These are phyloP conservation scores for Gnetum montanum DNA, from an alignment of 75 land plant species.

Conservation along the genomic window DNA sequence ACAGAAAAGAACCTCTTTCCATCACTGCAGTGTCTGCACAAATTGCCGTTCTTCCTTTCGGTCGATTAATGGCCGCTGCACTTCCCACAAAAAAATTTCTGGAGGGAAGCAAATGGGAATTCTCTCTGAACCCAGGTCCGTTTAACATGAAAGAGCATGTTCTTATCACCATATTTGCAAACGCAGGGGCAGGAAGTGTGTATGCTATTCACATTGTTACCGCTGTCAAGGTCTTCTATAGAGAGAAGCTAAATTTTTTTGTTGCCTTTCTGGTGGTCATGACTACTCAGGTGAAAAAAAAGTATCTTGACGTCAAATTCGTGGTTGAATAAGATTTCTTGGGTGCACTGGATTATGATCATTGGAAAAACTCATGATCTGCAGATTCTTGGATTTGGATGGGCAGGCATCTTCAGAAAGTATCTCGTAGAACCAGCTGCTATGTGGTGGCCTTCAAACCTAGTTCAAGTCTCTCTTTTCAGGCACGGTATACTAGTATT, in stretches of 20 bases:
- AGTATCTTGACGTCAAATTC: not conserved
- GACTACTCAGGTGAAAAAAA: constrained; percentile 25
- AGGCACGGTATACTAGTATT: constrained; percentile 24
- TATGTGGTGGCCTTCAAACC: constrained; percentile 83
- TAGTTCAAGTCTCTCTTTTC: constrained; percentile 66
- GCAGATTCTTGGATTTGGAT: constrained; percentile 69
- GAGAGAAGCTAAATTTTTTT: constrained; percentile 14
- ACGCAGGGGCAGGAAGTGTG: constrained; percentile 28
- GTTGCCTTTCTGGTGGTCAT: constrained; percentile 12
- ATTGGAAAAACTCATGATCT: not conserved
- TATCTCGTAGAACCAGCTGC: constrained; percentile 58
- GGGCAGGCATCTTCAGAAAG: constrained; percentile 59
- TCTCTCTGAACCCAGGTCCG: constrained; percentile 33
- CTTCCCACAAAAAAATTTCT: constrained; percentile 15
- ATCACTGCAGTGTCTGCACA: constrained; percentile 52
- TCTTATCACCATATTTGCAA: constrained; percentile 36
- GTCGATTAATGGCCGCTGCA: constrained; percentile 48
- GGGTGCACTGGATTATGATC: not conserved
- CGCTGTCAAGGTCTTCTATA: constrained; percentile 24
- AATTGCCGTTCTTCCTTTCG: constrained; percentile 43
- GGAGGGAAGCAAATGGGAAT: constrained; percentile 4
- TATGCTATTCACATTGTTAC: constrained; percentile 19
- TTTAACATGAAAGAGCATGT: constrained; percentile 46
- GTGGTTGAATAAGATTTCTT: not conserved
- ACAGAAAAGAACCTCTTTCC: constrained; percentile 54